phyloP scores from a whole-genome alignment of 768 basidiomycete species.

The Suillus tomentosus region DNA sequence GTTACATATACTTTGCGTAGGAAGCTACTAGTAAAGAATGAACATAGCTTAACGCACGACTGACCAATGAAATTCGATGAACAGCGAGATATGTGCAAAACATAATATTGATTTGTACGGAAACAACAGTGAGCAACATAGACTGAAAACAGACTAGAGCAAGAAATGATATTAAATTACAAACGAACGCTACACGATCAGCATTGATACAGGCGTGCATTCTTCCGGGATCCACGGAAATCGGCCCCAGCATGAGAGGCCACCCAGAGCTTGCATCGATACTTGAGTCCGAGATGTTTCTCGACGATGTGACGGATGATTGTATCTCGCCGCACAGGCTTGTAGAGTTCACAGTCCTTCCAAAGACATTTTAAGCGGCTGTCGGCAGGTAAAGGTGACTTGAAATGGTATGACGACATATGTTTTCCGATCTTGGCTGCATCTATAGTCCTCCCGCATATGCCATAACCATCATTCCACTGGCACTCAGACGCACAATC shows the following conservation, averaged over 20 bases:
- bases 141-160: not conserved
- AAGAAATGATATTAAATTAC: not conserved
- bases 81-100: not conserved
- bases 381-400: not conserved
- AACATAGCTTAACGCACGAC: not conserved
- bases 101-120: not conserved
- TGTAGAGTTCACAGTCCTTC: not conserved
- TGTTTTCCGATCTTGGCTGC: not conserved
- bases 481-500: not conserved
- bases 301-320: not conserved
- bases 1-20: not conserved
- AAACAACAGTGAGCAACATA: not conserved
- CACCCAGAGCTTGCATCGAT: not conserved
- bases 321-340: not conserved
- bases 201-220: not conserved
- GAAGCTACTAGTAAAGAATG: not conserved
- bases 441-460: not conserved
- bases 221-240: not conserved
- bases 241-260: not conserved
- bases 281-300: not conserved
- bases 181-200: not conserved
- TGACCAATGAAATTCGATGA: not conserved
- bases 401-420: not conserved
- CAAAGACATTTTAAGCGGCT: not conserved
- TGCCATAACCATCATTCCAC: not conserved